Base-by-base conservation (phyloP, 2,329 filamentous ascomycete genomes). In the Paracoccidioides brasiliensis region DNA sequence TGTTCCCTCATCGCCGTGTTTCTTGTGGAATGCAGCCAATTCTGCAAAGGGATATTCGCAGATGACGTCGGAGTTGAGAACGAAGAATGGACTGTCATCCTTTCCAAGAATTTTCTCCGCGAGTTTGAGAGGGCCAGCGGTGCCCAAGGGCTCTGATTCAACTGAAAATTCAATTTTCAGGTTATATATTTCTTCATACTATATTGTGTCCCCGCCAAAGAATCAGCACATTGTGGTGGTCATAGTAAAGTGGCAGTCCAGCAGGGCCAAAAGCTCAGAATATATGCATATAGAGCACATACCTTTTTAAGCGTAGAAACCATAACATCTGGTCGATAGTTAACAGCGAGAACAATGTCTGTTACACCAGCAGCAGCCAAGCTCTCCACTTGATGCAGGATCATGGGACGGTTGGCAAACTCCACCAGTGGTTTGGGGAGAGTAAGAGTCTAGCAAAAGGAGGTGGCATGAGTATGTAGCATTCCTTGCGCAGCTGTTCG, bases 351-450 rank as follows among this genome's bases (percentile, higher is more conserved):
- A 55, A 98, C 91, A 67, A 98, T 95, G 76, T 97, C 90, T 60
- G 89, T 97, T 62, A 97, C 93, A 71, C 91, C 91, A 57, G 90
- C 91, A 58, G 84, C 86, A 64, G 93, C 91, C 64, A 98, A 81
- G 63, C 89, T 90, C 77, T 96, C 90, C 66, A 98, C 88, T 76
- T 98, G 91, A 76, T 97, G 91, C 68, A 94, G 81, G 73, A 98
- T 97, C 91, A 98, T 98, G 71, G 90, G 93, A 77, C 93, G 91
- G 81, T 98, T 98, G 70, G 83, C 90, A 69, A 98, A 98, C 77
- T 98, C 91, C 68, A 98, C 93, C 64, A 98, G 81, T 62, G 93
- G 91, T 76, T 97, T 98, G 60, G 91, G 91, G 63, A 96, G 87
- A 53, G 93, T 96, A 69, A 98, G 83, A 66, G 91, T 98, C 89